Conservation (phyloP, 2,329 filamentous ascomycete genomes). For the Polychaeton citri region DNA sequence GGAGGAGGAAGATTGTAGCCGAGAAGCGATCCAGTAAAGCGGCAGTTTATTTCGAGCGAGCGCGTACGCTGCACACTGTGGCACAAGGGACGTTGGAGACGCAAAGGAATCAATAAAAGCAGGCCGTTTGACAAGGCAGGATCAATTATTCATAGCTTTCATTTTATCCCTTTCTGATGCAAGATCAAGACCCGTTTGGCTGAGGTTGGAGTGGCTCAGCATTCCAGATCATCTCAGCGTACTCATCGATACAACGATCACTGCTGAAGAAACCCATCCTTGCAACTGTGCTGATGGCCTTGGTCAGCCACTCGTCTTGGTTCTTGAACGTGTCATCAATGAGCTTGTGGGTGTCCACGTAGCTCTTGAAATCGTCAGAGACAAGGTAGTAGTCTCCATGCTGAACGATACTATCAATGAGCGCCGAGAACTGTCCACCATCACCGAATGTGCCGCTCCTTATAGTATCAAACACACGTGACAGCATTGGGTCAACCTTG, state of each 20-base stretch:
- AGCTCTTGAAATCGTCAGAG: constrained; percentile 92
- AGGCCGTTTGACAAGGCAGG: too few relatives aligned
- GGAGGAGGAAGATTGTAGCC: too few relatives aligned
- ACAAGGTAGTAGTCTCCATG: constrained; percentile 97
- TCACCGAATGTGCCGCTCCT: constrained; percentile 70
- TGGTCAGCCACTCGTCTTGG: constrained; percentile 83
- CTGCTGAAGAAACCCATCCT: constrained; percentile 97
- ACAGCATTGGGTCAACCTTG: constrained; percentile 60
- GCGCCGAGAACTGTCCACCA: constrained; percentile 60
- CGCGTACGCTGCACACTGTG: too few relatives aligned
- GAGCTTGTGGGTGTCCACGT: constrained; percentile 77
- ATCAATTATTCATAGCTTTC: too few relatives aligned
- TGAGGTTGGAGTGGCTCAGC: constrained; percentile 58
- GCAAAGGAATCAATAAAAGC: too few relatives aligned
- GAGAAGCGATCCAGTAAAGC: too few relatives aligned
- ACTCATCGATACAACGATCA: constrained; percentile 92
- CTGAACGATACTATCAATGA: constrained; percentile 73
- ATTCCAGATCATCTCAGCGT: constrained; percentile 96
- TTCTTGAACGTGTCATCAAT: constrained; percentile 89
- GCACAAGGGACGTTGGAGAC: too few relatives aligned
- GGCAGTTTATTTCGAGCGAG: too few relatives aligned
- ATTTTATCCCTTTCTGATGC: too few relatives aligned
- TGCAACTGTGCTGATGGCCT: constrained; percentile 76
- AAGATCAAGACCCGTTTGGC: constrained; percentile 4
- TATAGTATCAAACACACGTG: constrained; percentile 74